Conservation (phyloP, 257 asterid genomes). For the Jasminum sambac region DNA sequence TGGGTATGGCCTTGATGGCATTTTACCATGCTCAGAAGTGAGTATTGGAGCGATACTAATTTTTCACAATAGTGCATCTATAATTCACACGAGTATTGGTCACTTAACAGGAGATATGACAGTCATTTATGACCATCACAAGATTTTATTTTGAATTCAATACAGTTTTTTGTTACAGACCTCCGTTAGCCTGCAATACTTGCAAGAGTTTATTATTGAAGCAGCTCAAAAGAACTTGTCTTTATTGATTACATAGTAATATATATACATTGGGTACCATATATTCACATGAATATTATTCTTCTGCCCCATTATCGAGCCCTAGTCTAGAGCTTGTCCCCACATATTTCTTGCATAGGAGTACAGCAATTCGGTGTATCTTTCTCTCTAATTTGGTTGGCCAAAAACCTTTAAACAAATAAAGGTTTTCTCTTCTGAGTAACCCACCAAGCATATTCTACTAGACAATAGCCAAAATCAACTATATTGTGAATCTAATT, state of each 20-base stretch:
- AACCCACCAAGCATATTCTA: conserved; percentile 24
- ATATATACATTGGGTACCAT: conserved; percentile 1
- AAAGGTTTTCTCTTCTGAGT: conserved; percentile 26
- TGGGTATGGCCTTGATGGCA: too few species aligned
- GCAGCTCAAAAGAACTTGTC: background rate
- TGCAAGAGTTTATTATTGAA: background rate
- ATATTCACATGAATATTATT: conserved; percentile 11
- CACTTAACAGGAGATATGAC: too few species aligned
- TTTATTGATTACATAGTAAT: background rate
- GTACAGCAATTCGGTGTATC: conserved; percentile 1
- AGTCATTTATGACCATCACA: too few species aligned
- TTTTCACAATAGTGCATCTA: too few species aligned
- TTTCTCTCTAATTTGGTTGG: conserved; percentile 25
- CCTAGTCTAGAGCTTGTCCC: conserved; percentile 10
- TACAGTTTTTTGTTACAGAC: too few species aligned
- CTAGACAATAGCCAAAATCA: conserved; percentile 1
- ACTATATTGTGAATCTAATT: background rate
- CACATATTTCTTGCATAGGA: conserved; percentile 10
- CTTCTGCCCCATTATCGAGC: background rate
- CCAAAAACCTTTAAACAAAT: conserved; percentile 20
- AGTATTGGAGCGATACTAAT: too few species aligned
- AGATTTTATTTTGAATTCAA: too few species aligned
- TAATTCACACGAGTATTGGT: too few species aligned
- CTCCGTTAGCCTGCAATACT: too few species aligned
- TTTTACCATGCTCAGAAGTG: too few species aligned